Percentiles rank a stretch among this genome's conserved stretches.
Evolutionary conservation across 2,329 filamentous ascomycete genomes (phyloP).

Genomic region (Hypoxylon sp.): DNA sequence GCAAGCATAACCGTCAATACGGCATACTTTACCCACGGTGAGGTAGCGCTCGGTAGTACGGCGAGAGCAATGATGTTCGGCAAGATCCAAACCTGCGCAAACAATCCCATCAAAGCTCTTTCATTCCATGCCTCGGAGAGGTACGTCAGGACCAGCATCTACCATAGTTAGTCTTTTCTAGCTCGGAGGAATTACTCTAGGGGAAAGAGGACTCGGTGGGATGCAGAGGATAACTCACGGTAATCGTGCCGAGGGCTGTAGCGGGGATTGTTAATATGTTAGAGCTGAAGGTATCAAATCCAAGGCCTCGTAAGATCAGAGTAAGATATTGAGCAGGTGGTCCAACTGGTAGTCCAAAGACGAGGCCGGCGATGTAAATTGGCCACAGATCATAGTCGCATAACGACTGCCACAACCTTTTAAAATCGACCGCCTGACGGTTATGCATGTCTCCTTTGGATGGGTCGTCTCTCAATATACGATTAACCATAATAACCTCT

Average conservation of each 20-base stretch:
- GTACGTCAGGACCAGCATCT: slow-evolving; percentile 49
- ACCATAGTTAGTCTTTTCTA: slow-evolving; percentile 1
- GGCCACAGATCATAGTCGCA: slow-evolving; percentile 73
- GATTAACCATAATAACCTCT: slow-evolving; percentile 72
- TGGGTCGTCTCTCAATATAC: slow-evolving; percentile 70
- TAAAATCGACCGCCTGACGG: slow-evolving; percentile 61
- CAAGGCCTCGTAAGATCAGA: slow-evolving; percentile 60
- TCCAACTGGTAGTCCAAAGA: slow-evolving; percentile 57
- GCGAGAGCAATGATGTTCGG: slow-evolving; percentile 52
- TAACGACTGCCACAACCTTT: slow-evolving; percentile 63
- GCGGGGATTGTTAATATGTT: slow-evolving; percentile 65
- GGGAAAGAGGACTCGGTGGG: background rate
- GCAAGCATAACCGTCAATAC: slow-evolving; percentile 51
- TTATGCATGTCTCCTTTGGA: slow-evolving; percentile 73
- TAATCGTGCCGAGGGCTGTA: slow-evolving; percentile 45
- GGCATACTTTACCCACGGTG: slow-evolving; percentile 51
- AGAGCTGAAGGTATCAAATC: slow-evolving; percentile 60
- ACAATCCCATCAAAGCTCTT: slow-evolving; percentile 49
- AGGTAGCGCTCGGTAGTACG: slow-evolving; percentile 47
- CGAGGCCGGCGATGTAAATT: slow-evolving; percentile 64
- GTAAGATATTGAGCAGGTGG: slow-evolving; percentile 61
- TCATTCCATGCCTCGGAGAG: slow-evolving; percentile 51
- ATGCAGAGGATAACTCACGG: slow-evolving; percentile 17
- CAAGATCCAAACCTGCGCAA: slow-evolving; percentile 53
- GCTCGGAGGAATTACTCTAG: background rate